Conservation (phyloP, 768 basidiomycete genomes). For the Lactifluus hygrophoroides region DNA sequence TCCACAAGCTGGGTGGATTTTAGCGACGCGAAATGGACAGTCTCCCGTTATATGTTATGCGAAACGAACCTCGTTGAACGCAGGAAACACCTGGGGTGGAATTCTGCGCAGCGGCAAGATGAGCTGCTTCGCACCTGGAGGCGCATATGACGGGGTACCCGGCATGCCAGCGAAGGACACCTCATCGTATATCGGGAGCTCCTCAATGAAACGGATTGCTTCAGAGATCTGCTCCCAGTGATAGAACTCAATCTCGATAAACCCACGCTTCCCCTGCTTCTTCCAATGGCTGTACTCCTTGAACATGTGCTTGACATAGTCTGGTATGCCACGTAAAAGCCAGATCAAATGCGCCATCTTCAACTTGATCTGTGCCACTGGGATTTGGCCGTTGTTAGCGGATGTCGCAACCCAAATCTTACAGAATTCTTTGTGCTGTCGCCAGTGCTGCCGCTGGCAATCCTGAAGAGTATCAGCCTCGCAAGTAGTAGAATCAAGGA, state of each 20-base stretch:
- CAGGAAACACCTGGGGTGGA: not conserved
- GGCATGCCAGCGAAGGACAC: conserved; percentile 17
- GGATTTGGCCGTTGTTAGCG: conserved; percentile 11
- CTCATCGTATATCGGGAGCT: not conserved
- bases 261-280: conserved; percentile 13
- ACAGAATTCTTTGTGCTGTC: conserved; percentile 21
- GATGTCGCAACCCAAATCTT: conserved; percentile 18
- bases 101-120: conserved; percentile 15
- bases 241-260: conserved; percentile 22
- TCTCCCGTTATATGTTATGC: not conserved
- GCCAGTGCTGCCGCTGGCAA: conserved; percentile 21
- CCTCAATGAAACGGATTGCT: conserved; percentile 15
- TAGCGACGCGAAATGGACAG: not conserved
- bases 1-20: conserved; percentile 9
- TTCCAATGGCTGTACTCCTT: conserved; percentile 15
- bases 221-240: conserved; percentile 18
- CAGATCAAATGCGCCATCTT: conserved; percentile 22
- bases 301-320: conserved; percentile 17
- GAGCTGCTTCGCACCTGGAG: conserved; percentile 1
- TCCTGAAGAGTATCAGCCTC: not conserved
- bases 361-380: conserved; percentile 21
- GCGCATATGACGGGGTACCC: conserved; percentile 18
- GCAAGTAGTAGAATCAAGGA: not conserved
- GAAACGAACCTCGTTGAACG: conserved; percentile 12
- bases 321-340: conserved; percentile 21